Base-by-base conservation (phyloP, 495 filamentous ascomycete species). In the Viridothelium virens region DNA sequence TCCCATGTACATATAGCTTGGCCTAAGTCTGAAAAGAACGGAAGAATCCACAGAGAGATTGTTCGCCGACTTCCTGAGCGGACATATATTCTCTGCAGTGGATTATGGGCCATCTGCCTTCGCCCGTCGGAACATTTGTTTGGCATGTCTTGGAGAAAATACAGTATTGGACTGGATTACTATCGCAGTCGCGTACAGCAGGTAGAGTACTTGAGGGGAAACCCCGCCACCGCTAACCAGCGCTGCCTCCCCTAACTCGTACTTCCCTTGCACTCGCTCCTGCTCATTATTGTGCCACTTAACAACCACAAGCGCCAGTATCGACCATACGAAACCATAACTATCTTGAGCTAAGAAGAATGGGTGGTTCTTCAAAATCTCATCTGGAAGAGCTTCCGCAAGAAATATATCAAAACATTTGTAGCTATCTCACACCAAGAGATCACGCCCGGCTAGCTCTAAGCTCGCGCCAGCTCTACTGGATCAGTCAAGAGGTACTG, bases 401-500 rank as follows among this genome's bases (percentile, higher is more conserved):
- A 59, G 53, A 59, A 59, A 33, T 59, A 33, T 36, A 34, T 36
- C 53, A 59, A 36, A 59, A 59, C 31, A 36, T 59, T 59, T 59
- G 53, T 18, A 33, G 31, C 14, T 31, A 59, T 36, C 53, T 59
- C 53, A 59, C 53, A 33, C 53, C n/a, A 59, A 31, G 25, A 34
- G 53, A 59, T 34, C 53, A 59, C 25, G 53, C 36, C 25, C 53
- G 31, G 25, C 53, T 59, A 9, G 53, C 53, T 10, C n/a, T 33
- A 33, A 4, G 53, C 53, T 59, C 53, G 10, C 53, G 14, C 25
- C 53, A 59, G 31, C 53, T 59, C 25, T 59, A 59, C 31, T 59
- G 53, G 53, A 59, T 59, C 53, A 59, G 53, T 59, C 53, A 59
- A 59, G 53, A 59, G 31, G 53, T 59, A 18, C 53, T 59, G 25